A percentile compares a stretch with the other conserved stretches of the same genome.
Conservation (phyloP, 495 filamentous ascomycete genomes). For the Penicillium canariense region DNA sequence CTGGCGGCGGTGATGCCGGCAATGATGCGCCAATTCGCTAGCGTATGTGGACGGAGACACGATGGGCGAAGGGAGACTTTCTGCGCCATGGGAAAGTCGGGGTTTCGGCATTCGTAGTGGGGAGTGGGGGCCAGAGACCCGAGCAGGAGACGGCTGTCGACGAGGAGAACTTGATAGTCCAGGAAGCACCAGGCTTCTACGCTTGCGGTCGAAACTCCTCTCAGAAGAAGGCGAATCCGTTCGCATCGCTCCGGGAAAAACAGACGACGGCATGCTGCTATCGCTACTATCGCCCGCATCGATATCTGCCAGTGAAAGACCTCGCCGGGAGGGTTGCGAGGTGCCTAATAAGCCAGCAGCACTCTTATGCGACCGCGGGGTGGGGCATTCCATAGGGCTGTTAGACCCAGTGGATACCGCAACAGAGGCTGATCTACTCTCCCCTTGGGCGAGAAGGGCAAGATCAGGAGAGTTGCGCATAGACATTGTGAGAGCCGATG, state of each 20-base stretch:
- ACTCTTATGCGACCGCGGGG: constrained; percentile 81
- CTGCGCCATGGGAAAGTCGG: constrained; percentile 68
- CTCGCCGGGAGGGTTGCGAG: constrained; percentile 62
- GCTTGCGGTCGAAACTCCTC: constrained; percentile 75
- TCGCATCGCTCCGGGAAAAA: constrained; percentile 62
- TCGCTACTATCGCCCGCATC: constrained; percentile 80
- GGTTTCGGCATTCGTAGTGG: constrained; percentile 85
- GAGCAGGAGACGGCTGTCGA: constrained; percentile 81
- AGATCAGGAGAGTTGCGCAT: constrained; percentile 44
- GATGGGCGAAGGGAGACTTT: constrained; percentile 79
- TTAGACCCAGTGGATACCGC: constrained; percentile 74
- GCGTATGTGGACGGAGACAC: constrained; percentile 81
- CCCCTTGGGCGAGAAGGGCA: constrained; percentile 28
- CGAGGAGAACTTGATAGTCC: constrained; percentile 69
- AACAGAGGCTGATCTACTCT: constrained; percentile 56
- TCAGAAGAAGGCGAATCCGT: constrained; percentile 93
- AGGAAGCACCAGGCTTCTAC: constrained; percentile 76
- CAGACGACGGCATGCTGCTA: constrained; percentile 82
- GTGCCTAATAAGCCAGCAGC: constrained; percentile 60
- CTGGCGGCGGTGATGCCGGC: constrained; percentile 82
- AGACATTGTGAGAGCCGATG: constrained; percentile 43
- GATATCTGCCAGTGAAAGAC: constrained; percentile 71
- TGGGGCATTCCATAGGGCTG: constrained; percentile 88
- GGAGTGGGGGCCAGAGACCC: constrained; percentile 72
- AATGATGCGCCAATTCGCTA: constrained; percentile 66